These are phyloP conservation scores for Cercospora citrullina DNA, from an alignment of 2,329 filamentous ascomycete species.

Conservation along the genomic window DNA sequence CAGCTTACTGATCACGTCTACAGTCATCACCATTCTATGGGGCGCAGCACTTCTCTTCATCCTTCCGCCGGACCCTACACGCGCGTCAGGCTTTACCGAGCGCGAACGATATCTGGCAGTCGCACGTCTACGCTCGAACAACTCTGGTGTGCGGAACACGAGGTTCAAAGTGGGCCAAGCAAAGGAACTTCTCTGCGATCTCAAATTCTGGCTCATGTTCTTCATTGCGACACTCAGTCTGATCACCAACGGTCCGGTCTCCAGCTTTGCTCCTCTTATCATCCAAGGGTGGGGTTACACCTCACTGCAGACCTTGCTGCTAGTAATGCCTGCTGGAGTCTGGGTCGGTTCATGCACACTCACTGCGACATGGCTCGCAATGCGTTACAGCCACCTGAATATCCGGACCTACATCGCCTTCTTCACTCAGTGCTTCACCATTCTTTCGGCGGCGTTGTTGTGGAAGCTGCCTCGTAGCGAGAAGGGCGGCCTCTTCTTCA, in stretches of 20 bases:
- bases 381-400: slow-evolving; percentile 38
- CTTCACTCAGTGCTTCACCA: not conserved
- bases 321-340: slow-evolving; percentile 46
- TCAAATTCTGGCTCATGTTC: slow-evolving; percentile 47
- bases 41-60: slow-evolving; percentile 43
- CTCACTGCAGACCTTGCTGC: slow-evolving; percentile 46
- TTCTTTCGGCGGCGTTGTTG: not conserved
- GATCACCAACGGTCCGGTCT: slow-evolving; percentile 50
- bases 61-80: slow-evolving; percentile 46
- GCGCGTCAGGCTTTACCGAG: slow-evolving; percentile 45
- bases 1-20: not conserved
- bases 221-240: slow-evolving; percentile 44
- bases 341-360: slow-evolving; percentile 44
- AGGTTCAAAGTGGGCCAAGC: slow-evolving; percentile 50
- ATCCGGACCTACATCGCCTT: not conserved
- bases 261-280: slow-evolving; percentile 50
- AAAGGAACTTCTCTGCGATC: slow-evolving; percentile 37
- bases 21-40: slow-evolving; percentile 45
- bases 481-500: not conserved
- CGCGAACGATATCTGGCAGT: slow-evolving; percentile 35
- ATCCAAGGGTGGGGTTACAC: slow-evolving; percentile 50
- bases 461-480: not conserved
- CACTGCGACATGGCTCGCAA: slow-evolving; percentile 45
- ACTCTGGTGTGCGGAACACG: slow-evolving; percentile 42
- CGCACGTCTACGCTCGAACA: slow-evolving; percentile 34